These are phyloP conservation scores for Plicaturopsis crispa DNA, from an alignment of 768 basidiomycete genomes.

Conservation along the genomic window DNA sequence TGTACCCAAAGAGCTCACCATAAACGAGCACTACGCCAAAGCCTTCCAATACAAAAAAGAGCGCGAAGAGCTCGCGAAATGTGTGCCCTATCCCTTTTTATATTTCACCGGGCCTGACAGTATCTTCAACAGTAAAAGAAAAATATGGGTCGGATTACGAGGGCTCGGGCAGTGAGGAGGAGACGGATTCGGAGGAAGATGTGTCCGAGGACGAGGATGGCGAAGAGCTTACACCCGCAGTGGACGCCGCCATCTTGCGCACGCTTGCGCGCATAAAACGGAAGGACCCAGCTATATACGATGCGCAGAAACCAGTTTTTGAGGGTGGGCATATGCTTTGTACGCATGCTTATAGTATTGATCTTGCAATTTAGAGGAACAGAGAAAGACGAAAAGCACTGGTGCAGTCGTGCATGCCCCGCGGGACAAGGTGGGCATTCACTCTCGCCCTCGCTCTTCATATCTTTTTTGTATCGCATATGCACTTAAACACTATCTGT, in stretches of 20 bases:
- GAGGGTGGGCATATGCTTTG: conserved; percentile 48
- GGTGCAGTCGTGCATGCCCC: conserved; percentile 16
- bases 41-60: conserved; percentile 81
- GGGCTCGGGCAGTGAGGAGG: conserved; percentile 36
- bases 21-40: conserved; percentile 74
- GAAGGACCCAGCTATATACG: conserved; percentile 82
- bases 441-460: not conserved
- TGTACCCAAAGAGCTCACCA: too few species aligned
- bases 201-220: conserved; percentile 93
- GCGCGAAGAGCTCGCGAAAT: conserved; percentile 72
- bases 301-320: conserved; percentile 61
- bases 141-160: conserved; percentile 79
- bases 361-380: conserved; percentile 36
- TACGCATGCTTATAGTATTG: conserved; percentile 2
- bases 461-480: not conserved
- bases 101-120: not conserved
- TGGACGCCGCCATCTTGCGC: conserved; percentile 90
- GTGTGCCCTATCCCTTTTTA: conserved; percentile 32
- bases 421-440: conserved; percentile 43
- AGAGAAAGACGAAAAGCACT: conserved; percentile 34
- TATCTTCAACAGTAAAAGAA: conserved; percentile 58
- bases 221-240: conserved; percentile 85
- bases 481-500: not conserved
- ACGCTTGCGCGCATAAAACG: conserved; percentile 80
- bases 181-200: conserved; percentile 66